Percentiles rank a stretch among this genome's conserved stretches.
Conservation (phyloP, 1,284 basidiomycete genomes). For the Fomitopsis schrenkii region DNA sequence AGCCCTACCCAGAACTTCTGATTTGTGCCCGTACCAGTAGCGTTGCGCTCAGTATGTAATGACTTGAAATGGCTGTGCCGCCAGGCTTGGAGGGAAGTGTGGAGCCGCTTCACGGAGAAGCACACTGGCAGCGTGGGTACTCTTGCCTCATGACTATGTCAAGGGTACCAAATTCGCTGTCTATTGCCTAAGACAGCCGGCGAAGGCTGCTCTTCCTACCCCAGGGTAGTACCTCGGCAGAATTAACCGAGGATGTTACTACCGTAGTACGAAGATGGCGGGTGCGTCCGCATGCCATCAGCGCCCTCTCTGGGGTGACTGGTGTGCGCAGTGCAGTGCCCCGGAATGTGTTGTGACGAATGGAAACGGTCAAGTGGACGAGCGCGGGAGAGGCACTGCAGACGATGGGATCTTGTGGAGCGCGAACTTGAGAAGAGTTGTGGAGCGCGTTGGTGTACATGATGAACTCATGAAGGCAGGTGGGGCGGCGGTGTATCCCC, state of each 20-base stretch:
- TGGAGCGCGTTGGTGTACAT: neutral
- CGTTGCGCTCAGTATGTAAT: neutral
- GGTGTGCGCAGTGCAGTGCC: neutral
- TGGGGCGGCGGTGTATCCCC: constrained; percentile 1
- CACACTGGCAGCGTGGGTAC: neutral
- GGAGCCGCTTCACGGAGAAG: neutral
- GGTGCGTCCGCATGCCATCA: neutral
- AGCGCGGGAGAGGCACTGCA: too few species aligned
- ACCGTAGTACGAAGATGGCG: neutral
- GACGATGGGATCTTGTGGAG: constrained; percentile 1
- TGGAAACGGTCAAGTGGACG: neutral
- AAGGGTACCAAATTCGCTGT: neutral
- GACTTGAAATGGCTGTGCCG: neutral
- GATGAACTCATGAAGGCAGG: neutral
- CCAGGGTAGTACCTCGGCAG: neutral
- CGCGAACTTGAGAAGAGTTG: neutral
- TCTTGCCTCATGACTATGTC: neutral
- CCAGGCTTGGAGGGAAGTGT: neutral
- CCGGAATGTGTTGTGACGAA: neutral
- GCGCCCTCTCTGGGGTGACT: neutral
- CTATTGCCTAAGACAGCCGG: neutral
- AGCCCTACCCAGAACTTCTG: neutral
- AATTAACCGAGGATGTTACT: neutral
- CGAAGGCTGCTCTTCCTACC: neutral
- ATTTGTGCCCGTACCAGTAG: neutral